A percentile compares a stretch with the other conserved stretches of the same genome.
Evolutionary conservation across 345 rosid genomes (phyloP).

Genomic region (Jatropha curcas): DNA sequence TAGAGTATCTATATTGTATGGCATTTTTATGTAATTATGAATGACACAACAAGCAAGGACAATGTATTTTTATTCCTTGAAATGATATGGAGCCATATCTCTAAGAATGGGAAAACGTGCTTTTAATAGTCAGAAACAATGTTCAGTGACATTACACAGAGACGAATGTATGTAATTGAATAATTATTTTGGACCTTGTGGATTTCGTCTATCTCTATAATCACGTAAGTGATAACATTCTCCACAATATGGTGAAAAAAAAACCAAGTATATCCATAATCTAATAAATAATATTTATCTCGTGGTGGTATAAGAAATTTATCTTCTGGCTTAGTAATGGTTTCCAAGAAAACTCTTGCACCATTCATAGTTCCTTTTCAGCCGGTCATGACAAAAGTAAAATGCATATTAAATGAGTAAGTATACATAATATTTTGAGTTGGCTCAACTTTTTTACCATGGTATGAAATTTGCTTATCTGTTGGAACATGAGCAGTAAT

Average conservation of each 20-base stretch:
- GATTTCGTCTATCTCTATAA: no score
- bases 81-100: background rate
- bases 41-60: background rate
- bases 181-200: background rate
- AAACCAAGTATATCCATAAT: no score
- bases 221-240: no score
- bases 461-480: background rate
- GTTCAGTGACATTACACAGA: background rate
- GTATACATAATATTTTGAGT: constrained; percentile 2
- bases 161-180: background rate
- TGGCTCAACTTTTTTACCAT: background rate
- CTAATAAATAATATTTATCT: background rate
- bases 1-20: background rate
- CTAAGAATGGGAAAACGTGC: no score
- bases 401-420: background rate
- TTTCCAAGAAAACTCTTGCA: background rate
- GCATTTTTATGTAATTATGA: background rate
- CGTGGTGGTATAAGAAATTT: background rate
- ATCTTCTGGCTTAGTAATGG: background rate
- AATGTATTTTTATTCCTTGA: background rate
- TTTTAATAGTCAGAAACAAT: background rate
- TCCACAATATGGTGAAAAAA: no score
- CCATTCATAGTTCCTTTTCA: background rate
- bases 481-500: background rate
- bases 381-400: background rate